Evolutionary conservation across 148 eudicot genomes (phyloP).

Genomic region (Cornus suecica): DNA sequence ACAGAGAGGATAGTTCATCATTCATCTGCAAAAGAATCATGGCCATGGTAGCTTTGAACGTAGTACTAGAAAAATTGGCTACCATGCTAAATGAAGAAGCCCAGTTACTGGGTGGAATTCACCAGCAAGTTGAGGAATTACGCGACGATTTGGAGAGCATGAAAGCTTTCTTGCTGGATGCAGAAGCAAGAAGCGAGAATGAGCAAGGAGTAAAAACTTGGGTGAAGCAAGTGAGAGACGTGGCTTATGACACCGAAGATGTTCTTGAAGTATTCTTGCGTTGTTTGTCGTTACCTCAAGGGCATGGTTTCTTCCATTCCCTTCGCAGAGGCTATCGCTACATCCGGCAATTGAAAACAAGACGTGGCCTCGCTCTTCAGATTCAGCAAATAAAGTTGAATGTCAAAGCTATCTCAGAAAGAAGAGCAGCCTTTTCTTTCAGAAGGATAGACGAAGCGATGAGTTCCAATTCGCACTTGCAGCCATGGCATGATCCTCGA

Average conservation of each 20-base stretch:
- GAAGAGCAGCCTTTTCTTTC: constrained; percentile 5
- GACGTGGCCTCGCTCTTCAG: background rate
- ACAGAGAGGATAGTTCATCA: background rate
- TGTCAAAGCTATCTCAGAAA: constrained; percentile 8
- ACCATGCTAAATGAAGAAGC: constrained; percentile 3
- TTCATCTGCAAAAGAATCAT: background rate
- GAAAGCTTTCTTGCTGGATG: constrained; percentile 5
- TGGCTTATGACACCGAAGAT: constrained; percentile 5
- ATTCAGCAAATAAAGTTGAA: background rate
- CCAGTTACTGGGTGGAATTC: constrained; percentile 1
- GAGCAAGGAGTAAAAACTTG: constrained; percentile 1
- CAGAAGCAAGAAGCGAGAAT: constrained; percentile 5
- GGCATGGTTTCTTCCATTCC: background rate
- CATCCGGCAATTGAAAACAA: background rate
- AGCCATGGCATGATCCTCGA: constrained; percentile 4
- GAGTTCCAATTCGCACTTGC: background rate
- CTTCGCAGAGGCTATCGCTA: background rate
- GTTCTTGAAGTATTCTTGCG: constrained; percentile 5
- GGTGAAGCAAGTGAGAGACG: constrained; percentile 16
- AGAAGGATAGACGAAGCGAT: background rate
- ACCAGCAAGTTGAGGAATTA: background rate
- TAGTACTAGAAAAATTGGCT: constrained; percentile 12
- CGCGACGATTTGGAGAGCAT: constrained; percentile 11
- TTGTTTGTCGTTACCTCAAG: background rate
- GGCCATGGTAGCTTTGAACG: background rate